Conservation (phyloP, 345 rosid species). For the Stellera chamaejasme region DNA sequence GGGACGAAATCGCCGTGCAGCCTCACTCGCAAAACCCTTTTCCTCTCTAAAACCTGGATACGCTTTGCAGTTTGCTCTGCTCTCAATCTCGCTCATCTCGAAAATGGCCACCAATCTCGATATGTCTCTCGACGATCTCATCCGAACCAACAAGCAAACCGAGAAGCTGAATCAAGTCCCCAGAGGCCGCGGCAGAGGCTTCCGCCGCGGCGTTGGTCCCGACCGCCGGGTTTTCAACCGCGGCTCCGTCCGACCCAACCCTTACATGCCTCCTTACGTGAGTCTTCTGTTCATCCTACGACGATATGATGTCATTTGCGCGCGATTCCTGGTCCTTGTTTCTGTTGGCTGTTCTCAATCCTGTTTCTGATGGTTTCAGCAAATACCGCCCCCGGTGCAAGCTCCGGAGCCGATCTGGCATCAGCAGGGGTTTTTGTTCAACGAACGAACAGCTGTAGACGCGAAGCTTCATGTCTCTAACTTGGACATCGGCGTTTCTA, state of each 20-base stretch:
- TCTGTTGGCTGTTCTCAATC: not conserved
- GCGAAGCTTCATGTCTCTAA: conserved; percentile 50
- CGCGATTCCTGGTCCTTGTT: not conserved
- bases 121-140: conserved; percentile 53
- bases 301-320: not conserved
- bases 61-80: too few species aligned
- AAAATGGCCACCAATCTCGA: conserved; percentile 36
- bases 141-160: conserved; percentile 25
- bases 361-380: conserved; percentile 8
- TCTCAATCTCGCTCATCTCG: too few species aligned
- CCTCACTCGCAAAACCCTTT: too few species aligned
- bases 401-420: conserved; percentile 13
- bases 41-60: too few species aligned
- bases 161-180: conserved; percentile 7
- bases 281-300: not conserved
- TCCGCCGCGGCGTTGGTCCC: conserved; percentile 21
- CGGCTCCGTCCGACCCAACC: conserved; percentile 19
- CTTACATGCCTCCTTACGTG: conserved; percentile 21
- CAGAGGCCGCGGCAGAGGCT: conserved; percentile 2
- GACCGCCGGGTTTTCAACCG: conserved; percentile 21
- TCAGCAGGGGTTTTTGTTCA: conserved; percentile 6
- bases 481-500: conserved; percentile 43
- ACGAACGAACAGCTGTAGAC: conserved; percentile 20
- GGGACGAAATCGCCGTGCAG: too few species aligned
- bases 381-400: conserved; percentile 22